Evolutionary conservation across 306 rosid species (phyloP).

Genomic region (Rubus parviflorus): DNA sequence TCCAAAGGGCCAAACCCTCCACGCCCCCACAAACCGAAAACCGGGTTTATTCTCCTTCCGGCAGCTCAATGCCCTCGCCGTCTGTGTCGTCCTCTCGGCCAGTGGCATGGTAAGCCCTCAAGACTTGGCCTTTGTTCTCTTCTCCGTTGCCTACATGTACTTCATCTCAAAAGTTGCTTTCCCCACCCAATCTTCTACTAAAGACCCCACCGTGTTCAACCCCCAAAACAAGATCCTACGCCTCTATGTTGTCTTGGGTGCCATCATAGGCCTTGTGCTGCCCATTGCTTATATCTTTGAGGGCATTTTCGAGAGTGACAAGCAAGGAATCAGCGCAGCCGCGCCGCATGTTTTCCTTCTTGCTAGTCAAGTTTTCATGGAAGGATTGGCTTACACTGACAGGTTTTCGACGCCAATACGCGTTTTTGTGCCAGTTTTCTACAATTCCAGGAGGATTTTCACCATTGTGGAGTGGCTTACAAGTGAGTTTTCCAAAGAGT

Average conservation of each 20-base stretch:
- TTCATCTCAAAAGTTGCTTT: slow-evolving; percentile 69
- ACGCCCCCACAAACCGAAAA: slow-evolving; percentile 5
- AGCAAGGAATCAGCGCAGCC: slow-evolving; percentile 80
- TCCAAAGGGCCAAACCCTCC: not conserved
- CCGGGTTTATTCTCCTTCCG: slow-evolving; percentile 48
- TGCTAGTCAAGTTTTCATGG: slow-evolving; percentile 87
- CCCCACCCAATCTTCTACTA: slow-evolving; percentile 41
- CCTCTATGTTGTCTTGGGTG: slow-evolving; percentile 51
- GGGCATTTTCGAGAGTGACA: slow-evolving; percentile 73
- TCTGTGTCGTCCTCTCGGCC: slow-evolving; percentile 59
- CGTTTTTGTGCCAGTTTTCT: slow-evolving; percentile 79
- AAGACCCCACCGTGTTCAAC: slow-evolving; percentile 42
- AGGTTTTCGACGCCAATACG: slow-evolving; percentile 64
- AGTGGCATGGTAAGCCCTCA: slow-evolving; percentile 72
- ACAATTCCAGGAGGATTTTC: slow-evolving; percentile 73
- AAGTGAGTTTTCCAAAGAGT: slow-evolving; percentile 57
- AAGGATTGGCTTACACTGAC: slow-evolving; percentile 57
- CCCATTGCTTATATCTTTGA: slow-evolving; percentile 71
- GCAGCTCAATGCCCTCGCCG: slow-evolving; percentile 64
- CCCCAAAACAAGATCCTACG: slow-evolving; percentile 50
- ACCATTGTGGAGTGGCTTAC: slow-evolving; percentile 70
- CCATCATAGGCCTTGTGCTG: slow-evolving; percentile 62
- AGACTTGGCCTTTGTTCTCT: slow-evolving; percentile 64
- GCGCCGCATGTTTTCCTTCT: slow-evolving; percentile 82
- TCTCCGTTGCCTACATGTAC: slow-evolving; percentile 56